These are phyloP conservation scores for Bruguiera sexangula DNA, from an alignment of 345 rosid species.

Conservation along the genomic window DNA sequence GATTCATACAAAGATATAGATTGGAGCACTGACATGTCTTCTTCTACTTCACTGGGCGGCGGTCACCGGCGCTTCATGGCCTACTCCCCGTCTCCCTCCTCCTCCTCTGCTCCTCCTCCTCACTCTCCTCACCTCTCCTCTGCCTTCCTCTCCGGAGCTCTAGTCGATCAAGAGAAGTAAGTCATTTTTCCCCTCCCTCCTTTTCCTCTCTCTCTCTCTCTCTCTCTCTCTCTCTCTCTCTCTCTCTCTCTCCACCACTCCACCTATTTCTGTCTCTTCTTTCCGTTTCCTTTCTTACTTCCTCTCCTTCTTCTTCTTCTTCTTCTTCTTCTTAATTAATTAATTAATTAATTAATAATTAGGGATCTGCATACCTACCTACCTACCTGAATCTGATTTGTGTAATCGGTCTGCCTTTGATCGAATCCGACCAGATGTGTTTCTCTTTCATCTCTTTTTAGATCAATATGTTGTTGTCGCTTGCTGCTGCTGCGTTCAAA, in stretches of 20 bases:
- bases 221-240: too few relatives aligned
- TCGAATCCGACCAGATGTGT: not conserved
- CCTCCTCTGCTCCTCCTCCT: conserved; percentile 29
- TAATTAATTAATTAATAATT: too few relatives aligned
- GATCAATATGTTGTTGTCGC: too few relatives aligned
- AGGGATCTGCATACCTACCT: too few relatives aligned
- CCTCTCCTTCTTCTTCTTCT: not conserved
- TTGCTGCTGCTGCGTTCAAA: not conserved
- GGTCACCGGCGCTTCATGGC: conserved; percentile 68
- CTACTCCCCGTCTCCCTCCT: conserved; percentile 83
- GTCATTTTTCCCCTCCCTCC: conserved; percentile 2
- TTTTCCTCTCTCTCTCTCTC: too few relatives aligned
- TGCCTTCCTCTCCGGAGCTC: conserved; percentile 53
- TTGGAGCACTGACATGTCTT: conserved; percentile 13
- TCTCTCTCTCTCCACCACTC: too few relatives aligned
- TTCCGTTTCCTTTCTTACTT: not conserved
- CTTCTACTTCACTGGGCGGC: not conserved
- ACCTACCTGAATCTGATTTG: too few relatives aligned
- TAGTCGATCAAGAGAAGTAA: conserved; percentile 73
- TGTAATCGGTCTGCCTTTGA: not conserved
- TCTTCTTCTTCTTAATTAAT: not conserved
- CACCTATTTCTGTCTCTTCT: not conserved
- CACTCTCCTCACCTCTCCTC: conserved; percentile 73
- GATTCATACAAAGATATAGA: conserved; percentile 1
- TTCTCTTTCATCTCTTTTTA: too few relatives aligned